A percentile compares a stretch with the other conserved stretches of the same genome.
These are phyloP conservation scores for Tirmania nivea DNA, from an alignment of 495 filamentous ascomycete genomes.

Conservation along the genomic window DNA sequence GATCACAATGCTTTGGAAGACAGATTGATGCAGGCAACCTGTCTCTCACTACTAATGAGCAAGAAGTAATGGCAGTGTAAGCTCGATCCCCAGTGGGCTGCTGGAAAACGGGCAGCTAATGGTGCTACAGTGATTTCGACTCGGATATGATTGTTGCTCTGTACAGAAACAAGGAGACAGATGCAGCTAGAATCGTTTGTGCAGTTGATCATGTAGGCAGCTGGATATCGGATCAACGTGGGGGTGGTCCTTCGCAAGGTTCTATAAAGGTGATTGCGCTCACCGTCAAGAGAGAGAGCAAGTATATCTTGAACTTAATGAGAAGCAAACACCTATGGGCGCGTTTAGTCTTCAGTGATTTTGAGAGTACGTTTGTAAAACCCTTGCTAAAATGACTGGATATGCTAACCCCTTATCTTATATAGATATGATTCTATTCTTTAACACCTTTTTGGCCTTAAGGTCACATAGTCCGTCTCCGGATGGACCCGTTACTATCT, in stretches of 20 bases:
- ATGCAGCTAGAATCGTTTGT: conserved; percentile 37
- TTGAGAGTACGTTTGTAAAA: conserved; percentile 29
- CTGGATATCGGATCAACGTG: conserved; percentile 32
- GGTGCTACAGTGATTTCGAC: conserved; percentile 24
- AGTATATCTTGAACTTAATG: conserved; percentile 32
- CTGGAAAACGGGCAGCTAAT: no score
- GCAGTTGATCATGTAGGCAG: conserved; percentile 24
- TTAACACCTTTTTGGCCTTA: conserved; percentile 37
- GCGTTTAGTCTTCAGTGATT: conserved; percentile 32
- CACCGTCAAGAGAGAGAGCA: conserved; percentile 28
- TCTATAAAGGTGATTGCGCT: conserved; percentile 15
- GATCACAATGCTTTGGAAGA: neutral
- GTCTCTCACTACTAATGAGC: neutral
- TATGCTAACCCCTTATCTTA: conserved; percentile 2
- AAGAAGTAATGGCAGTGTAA: no score
- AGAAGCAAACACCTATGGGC: conserved; percentile 33
- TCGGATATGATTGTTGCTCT: conserved; percentile 33
- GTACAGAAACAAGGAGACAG: conserved; percentile 31
- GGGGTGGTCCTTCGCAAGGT: conserved; percentile 22
- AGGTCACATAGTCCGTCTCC: conserved; percentile 33
- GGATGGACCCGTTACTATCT: conserved; percentile 21
- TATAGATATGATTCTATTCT: conserved; percentile 40
- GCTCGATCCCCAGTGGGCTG: no score
- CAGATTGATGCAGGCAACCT: neutral
- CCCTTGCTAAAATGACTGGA: no score